Evolutionary conservation across 1,139 yeast genomes (phyloP).

Genomic region (Kodamaea plutei): DNA sequence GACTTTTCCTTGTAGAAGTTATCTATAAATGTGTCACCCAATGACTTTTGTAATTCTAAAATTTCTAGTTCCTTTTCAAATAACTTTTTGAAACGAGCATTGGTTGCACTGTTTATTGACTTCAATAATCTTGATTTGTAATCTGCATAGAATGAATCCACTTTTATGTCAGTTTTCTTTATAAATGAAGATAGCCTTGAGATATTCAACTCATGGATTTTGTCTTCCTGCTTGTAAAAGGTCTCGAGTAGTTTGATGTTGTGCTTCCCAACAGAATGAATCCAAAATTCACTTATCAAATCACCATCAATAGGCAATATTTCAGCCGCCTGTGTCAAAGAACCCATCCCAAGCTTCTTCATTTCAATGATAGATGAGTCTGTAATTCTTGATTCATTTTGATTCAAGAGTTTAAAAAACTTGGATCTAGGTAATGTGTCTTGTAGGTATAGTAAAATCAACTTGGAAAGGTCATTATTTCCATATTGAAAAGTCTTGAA

Average conservation of each 20-base stretch:
- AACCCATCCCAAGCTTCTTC: slow-evolving; percentile 10
- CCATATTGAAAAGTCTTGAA: slow-evolving; percentile 64
- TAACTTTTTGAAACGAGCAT: slow-evolving; percentile 20
- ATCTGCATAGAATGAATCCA: slow-evolving; percentile 20
- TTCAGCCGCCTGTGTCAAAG: slow-evolving; percentile 9
- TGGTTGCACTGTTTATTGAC: slow-evolving; percentile 20
- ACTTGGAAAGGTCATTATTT: slow-evolving; percentile 59
- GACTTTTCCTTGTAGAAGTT: slow-evolving; percentile 52
- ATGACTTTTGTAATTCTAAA: slow-evolving; percentile 46
- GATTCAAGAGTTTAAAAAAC: slow-evolving; percentile 39
- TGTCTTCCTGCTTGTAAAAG: slow-evolving; percentile 34
- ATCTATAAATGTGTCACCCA: slow-evolving; percentile 52
- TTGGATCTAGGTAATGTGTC: slow-evolving; percentile 35
- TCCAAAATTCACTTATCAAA: slow-evolving; percentile 42
- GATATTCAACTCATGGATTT: slow-evolving; percentile 21
- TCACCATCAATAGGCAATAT: slow-evolving; percentile 33
- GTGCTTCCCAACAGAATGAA: slow-evolving; percentile 26
- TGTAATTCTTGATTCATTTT: slow-evolving; percentile 29
- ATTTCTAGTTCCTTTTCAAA: slow-evolving; percentile 51
- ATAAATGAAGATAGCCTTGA: slow-evolving; percentile 17
- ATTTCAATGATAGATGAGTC: slow-evolving; percentile 16
- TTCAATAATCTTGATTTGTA: slow-evolving; percentile 25
- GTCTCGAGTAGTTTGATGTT: slow-evolving; percentile 24
- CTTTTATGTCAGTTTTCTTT: slow-evolving; percentile 8
- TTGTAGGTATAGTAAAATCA: slow-evolving; percentile 53